A percentile compares a stretch with the other conserved stretches of the same genome.
These are phyloP conservation scores for Harringtonia aguacate DNA, from an alignment of 2,329 filamentous ascomycete genomes.

Conservation along the genomic window DNA sequence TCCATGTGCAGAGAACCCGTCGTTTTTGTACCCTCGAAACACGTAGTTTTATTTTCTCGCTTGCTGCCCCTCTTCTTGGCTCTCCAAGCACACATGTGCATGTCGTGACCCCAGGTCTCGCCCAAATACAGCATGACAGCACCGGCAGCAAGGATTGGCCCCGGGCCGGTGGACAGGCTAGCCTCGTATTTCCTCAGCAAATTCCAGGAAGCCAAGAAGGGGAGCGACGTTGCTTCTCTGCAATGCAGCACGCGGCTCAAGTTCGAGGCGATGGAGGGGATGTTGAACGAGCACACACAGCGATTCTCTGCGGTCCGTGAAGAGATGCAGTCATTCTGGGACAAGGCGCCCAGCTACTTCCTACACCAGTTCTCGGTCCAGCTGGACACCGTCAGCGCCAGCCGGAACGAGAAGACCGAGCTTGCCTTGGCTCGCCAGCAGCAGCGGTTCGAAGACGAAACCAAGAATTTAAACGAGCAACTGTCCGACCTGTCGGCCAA, in stretches of 20 bases:
- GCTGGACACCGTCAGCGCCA: conserved; percentile 3
- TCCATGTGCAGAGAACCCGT: no score
- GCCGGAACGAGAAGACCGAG: conserved; percentile 5
- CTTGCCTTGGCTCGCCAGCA: conserved; percentile 6
- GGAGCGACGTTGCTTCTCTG: conserved; percentile 2
- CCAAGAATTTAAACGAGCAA: conserved; percentile 7
- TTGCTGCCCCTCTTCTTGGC: background rate
- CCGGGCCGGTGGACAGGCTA: conserved; percentile 6
- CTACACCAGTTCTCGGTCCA: conserved; percentile 9
- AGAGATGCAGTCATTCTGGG: conserved; percentile 9
- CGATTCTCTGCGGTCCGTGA: conserved; percentile 1
- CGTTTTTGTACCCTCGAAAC: no score
- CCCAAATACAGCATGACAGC: background rate
- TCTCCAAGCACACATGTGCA: no score
- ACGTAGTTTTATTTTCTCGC: no score
- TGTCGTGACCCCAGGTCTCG: no score
- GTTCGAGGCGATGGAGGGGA: conserved; percentile 10
- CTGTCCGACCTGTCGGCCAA: conserved; percentile 9
- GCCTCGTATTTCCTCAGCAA: conserved; percentile 9
- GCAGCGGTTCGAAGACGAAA: conserved; percentile 10
- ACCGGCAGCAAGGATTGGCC: background rate
- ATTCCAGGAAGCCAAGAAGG: conserved; percentile 9
- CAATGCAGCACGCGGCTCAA: conserved; percentile 7
- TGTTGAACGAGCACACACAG: conserved; percentile 3
- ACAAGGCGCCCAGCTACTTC: conserved; percentile 7